Base-by-base conservation (phyloP, 192 early-diverging fungal genomes). In the Dissophora globulifera region DNA sequence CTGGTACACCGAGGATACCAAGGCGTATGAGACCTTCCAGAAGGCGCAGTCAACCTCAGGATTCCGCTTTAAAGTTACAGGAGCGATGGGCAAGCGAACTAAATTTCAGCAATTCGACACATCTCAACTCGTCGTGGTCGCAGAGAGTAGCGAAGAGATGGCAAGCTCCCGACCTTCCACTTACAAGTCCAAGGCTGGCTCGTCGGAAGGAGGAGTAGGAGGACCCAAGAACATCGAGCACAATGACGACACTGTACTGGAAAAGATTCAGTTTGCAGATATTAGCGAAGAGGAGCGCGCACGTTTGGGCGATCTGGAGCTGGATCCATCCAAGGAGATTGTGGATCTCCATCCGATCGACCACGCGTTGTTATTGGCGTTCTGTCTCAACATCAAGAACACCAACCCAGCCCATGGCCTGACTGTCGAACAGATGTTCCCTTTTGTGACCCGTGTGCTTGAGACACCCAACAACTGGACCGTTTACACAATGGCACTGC, bases 381-480 rank as follows among this genome's bases (percentile, higher is more conserved):
- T 88, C 54, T 92, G 95, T 78, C 67, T 97, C 45, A 96, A 99
- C 74, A 92, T 99, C 64, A 93, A 95, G 56, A 97, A 97, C 82
- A 93, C 91, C 27, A 99, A 97, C 59, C 95, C 96, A 10, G 87
- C 81, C 7, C 88, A 99, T 61, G 98, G 96, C 30, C 83, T 99
- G 23, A 99, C 98, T 8, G 85, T 85, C 29, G 96, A 99, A 79
- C 90, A 98, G 84, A 99, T 99, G 98, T 79, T 88, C 40, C 96
- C 98, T 19, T 99, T 93, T 76, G 93, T 97, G 4, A 79, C 86
- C 50, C 90, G 96, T 46, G 95, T 98, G 9, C 79, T 98, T 43
- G 91, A 93, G 63, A 93, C 96, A 60, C 86, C 94, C 50, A 95
- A 94, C 83, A 99, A 99, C 83, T 99, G 96, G 96, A 94, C 93